phyloP scores from a whole-genome alignment of 306 rosid species.

The Albizia julibrissin region DNA sequence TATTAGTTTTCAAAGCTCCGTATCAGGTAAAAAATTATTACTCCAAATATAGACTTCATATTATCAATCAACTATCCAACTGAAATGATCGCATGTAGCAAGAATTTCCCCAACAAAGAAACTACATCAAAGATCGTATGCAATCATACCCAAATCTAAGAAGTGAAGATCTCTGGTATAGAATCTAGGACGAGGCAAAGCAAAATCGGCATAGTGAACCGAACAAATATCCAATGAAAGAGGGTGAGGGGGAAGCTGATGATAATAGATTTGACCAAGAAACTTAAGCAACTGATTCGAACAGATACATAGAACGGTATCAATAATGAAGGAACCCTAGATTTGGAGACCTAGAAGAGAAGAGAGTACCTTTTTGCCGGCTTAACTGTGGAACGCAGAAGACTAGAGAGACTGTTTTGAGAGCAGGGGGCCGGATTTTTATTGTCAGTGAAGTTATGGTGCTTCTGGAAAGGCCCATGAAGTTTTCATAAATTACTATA shows the following conservation, averaged over 20 bases:
- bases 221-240: slow-evolving; percentile 13
- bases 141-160: slow-evolving; percentile 1
- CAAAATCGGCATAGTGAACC: slow-evolving; percentile 15
- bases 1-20: neutral
- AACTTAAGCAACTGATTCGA: slow-evolving; percentile 12
- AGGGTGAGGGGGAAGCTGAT: neutral
- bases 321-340: slow-evolving; percentile 44
- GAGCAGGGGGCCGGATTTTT: neutral
- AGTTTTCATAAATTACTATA: slow-evolving; percentile 1
- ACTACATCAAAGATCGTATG: slow-evolving; percentile 40
- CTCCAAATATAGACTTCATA: slow-evolving; percentile 28
- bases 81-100: neutral
- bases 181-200: neutral
- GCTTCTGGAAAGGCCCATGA: slow-evolving; percentile 29
- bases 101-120: neutral
- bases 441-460: neutral
- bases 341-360: slow-evolving; percentile 52
- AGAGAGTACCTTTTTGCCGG: slow-evolving; percentile 39
- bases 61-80: slow-evolving; percentile 8
- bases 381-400: slow-evolving; percentile 46
- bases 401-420: slow-evolving; percentile 23
- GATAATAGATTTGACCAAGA: neutral
- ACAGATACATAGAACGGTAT: neutral
- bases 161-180: neutral
- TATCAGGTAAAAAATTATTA: slow-evolving; percentile 12